These are phyloP conservation scores for Sutorius eximius DNA, from an alignment of 1,284 basidiomycete genomes.

Conservation along the genomic window DNA sequence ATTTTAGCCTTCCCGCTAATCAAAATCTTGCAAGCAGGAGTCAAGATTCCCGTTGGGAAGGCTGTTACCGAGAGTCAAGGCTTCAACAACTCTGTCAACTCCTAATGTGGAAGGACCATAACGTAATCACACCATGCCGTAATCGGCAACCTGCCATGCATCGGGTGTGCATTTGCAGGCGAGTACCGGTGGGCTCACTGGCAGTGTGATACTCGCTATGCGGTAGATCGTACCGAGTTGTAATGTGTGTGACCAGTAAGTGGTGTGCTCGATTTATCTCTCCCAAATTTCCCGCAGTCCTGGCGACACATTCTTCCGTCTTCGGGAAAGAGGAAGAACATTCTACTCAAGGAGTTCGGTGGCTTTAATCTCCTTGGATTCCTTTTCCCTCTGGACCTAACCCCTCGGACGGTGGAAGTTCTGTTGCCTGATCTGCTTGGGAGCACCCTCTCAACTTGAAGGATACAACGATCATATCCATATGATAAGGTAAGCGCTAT, in stretches of 20 bases:
- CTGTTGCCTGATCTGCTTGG: not conserved
- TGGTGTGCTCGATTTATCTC: not conserved
- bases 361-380: not conserved
- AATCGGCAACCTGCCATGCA: not conserved
- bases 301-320: not conserved
- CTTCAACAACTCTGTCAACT: too few relatives aligned
- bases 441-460: not conserved
- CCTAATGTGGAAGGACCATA: not conserved
- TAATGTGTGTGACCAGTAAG: not conserved
- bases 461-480: not conserved
- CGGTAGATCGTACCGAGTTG: not conserved
- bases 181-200: not conserved
- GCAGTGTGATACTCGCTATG: not conserved
- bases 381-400: not conserved
- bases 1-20: not conserved
- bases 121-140: not conserved
- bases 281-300: not conserved
- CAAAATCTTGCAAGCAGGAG: not conserved
- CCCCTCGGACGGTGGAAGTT: not conserved
- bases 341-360: not conserved
- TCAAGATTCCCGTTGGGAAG: not conserved
- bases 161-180: not conserved
- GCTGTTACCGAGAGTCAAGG: too few relatives aligned
- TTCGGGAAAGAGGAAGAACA: not conserved
- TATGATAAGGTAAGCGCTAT: not conserved